Base-by-base conservation (phyloP, 2,329 filamentous ascomycete genomes). In the Albophoma yamanashiensis region DNA sequence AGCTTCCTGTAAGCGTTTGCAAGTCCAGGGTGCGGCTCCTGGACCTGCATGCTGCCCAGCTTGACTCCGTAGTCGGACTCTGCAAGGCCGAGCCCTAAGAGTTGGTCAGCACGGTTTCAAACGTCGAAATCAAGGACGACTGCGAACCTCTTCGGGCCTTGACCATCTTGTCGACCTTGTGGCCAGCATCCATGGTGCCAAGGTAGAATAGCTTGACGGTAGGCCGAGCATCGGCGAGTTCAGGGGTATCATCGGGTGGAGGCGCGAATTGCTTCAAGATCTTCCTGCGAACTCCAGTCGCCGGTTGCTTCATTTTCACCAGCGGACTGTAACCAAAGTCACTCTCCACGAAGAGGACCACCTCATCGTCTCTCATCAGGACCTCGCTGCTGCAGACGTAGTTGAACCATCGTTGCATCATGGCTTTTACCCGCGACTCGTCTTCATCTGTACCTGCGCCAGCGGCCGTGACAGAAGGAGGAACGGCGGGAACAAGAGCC, bases 291-390 rank as follows among this genome's bases (percentile, higher is more conserved):
- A 99, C 91, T 52, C 94, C 94, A 1, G 94, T 99, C 11, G 94
- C 94, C 27, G 94, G 94, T 74, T 99, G 94, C 79, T 95, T 96
- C 82, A 92, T 91, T 73, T 93, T 88, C 55, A 97, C 88, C 69
- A 97, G 89, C 1, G 94, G 94, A 69, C 92, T 97, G 75, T 99
- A 99, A 47, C 94, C 94, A 73, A 97, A 97, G 73, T 99, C 94
- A 71, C 91, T 96, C 76, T 99, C 94, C n/a, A 99, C 92, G 68
- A 99, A 99, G 62, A 97, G 87, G 6, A 97, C 86, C 86, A 97
- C 93, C 76, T 99, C 94, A 63, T 97, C 93, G 71, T 99, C 94
- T 63, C 89, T 86, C 80, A 96, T 96, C 9, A 99, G 83, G 1
- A 95, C 87, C 42, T 97, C 92, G 67, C 94, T 97, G 68, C 84